Base-by-base conservation (phyloP, 768 basidiomycete species). In the Leccinum obscurum region DNA sequence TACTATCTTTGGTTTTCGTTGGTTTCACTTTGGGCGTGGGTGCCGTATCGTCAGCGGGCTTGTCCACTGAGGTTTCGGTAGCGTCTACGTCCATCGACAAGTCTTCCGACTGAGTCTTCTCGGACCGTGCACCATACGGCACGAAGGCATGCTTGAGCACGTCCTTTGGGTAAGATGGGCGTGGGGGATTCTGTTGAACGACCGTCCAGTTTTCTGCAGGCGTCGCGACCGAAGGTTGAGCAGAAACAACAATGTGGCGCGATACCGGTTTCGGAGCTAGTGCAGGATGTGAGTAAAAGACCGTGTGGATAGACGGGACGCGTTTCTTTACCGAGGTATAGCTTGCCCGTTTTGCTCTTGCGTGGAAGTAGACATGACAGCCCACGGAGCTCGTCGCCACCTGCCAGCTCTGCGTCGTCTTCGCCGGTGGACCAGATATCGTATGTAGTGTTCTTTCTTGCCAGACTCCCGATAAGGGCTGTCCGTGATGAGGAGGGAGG, bases 291-390 rank as follows among this genome's bases (percentile, higher is more conserved):
- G 85, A 58, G 52, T 86, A 59, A 74, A 68, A 60, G 79, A 9
- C 30, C 9, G 30, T 30, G 30, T 30, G 30, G 30, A 30, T 30
- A 30, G 30, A 30, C 30, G 30, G 30, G 24, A 52, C 51, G 17
- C 15, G 11, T 60, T 14, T 22, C 4, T 76, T 48, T 64, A 88
- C 90, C 85, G 53, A 77, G 71, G 65, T 82, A 89, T 4, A 90
- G 66, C 52, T 78, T 81, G 0, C 87, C 87, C 15, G 77, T 78
- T 67, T 88, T 86, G 54, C 76, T 82, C 64, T 78, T 84, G 20
- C 88, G 77, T 0, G 90, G 90, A 1, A 92, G 70, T 3, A 92
- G 73, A 69, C 86, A 88, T 3, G 85, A 78, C 8, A 92, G 68
- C 0, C 74, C 72, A 46, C 80, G 82, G 44, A 90, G 72, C 70